Evolutionary conservation across 1,284 basidiomycete genomes (phyloP), one percentile per base, ranked within the genome.

Genomic region (Ceratobasidium theobromae): DNA sequence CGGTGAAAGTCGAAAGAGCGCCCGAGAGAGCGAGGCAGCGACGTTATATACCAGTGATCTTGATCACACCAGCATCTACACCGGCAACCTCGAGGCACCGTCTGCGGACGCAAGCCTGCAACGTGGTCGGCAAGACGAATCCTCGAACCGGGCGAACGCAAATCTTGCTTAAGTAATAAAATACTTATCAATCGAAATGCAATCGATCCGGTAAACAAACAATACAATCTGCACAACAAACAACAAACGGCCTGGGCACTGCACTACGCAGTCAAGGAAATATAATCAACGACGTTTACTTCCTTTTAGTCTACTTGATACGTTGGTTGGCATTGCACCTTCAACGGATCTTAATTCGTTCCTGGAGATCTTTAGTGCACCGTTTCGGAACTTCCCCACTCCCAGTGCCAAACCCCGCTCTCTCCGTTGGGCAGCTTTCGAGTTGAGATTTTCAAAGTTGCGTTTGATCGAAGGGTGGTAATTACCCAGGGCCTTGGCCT

Each of bases 381-480:
- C 58, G 25, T 43, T 52, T 21, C 58, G 58, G 58, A 64, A 64
- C 32, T 52, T 64, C n/a, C 58, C 58, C 21, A 64, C 43, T 23
- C 58, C 58, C 16, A 64, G 30, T 8, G 48, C 58, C 23, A 64
- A 25, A 3, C 58, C 58, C 12, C 43, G 33, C n/a, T 64, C 35
- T 52, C 58, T 51, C 28, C 48, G 32, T 52, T 64, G 51, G 11
- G 30, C 58, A 21, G 35, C 27, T 16, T 38, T 38, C 30, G 58
- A 64, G 4, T 35, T 27, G 32, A 21, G 38, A 5, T 12, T 21
- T 9, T 9, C 23, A 32, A 64, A 64, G 38, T 64, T 64, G n/a
- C 38, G 32, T 18, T 64, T 64, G 16, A 64, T 64, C 38, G 58
- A 52, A 25, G 58, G 58, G 48, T 64, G 58, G n/a, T 64, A 64